Base-by-base conservation (phyloP, 2,329 filamentous ascomycete species). In the Dactylellina leptospora region DNA sequence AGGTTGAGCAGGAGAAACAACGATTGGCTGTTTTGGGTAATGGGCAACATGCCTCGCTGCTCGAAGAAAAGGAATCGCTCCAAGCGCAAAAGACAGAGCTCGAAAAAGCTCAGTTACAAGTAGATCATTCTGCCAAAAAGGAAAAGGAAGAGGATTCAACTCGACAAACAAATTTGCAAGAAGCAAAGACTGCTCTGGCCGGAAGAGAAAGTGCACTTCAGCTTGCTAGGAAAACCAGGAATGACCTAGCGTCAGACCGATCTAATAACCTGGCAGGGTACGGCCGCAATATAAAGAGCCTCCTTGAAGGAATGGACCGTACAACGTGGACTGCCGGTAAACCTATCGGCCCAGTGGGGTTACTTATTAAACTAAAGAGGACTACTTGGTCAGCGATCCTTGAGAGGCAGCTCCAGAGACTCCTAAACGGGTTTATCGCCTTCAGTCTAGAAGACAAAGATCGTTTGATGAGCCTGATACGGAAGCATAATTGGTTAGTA, bases 261-360 rank as follows among this genome's bases (percentile, higher is more conserved):
- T 16, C 62, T 5, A 33, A 53, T 30, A 45, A 64, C n/a, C 68
- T 73, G 8, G 25, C 18, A 16, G 47, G 30, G 4, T 73, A 73
- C 28, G 69, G 69, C 3, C 13, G 23, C 11, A 60, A 84, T 40
- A 85, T 96, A 76, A 82, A 84, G 0, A 80, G 82, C 1, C 84
- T 97, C 2, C 80, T 96, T 4, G 83, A 81, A 58, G 84, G 84
- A n/a, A 90, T 97, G 72, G 83, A 86, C 4, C 81, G 82, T n/a
- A 91, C 96, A 64, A 79, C 74, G 1, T 83, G 87, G 0, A 97
- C 96, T 77, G 81, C 83, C 22, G 82, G 85, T 44, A 88, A 85
- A 73, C 95, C 95, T 1, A 83, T 97, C 30, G 95, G 95, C 0
- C 95, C 95, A 0, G 82, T 97, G 11, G 95, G 93, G 27, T 82